phyloP scores from a whole-genome alignment of 2,329 filamentous ascomycete genomes.

The Blastomyces parvus region DNA sequence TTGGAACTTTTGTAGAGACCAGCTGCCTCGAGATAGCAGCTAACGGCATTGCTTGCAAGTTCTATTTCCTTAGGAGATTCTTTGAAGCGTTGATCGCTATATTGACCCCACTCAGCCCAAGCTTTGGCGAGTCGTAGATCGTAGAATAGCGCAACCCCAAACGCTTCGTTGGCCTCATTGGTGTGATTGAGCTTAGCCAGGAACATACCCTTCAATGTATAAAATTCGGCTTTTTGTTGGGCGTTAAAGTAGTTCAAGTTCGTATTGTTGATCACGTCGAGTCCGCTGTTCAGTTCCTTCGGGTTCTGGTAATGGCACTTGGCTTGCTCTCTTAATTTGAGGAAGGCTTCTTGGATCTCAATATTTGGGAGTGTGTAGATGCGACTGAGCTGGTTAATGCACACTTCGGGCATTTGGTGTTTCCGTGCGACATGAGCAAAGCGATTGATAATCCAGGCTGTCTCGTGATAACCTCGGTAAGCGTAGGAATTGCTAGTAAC shows the following conservation, averaged over 20 bases:
- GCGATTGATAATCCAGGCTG: constrained; percentile 98
- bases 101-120: constrained; percentile 98
- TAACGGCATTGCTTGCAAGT: constrained; percentile 81
- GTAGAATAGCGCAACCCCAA: constrained; percentile 89
- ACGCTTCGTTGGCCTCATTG: constrained; percentile 85
- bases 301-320: constrained; percentile 98
- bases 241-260: constrained; percentile 97
- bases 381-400: constrained; percentile 89
- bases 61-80: constrained; percentile 73
- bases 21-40: constrained; percentile 91
- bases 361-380: constrained; percentile 99
- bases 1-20: constrained; percentile 97
- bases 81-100: constrained; percentile 95
- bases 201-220: constrained; percentile 99
- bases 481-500: constrained; percentile 87
- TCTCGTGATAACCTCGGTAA: constrained; percentile 96
- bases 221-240: constrained; percentile 96
- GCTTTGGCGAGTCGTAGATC: constrained; percentile 93
- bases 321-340: constrained; percentile 96
- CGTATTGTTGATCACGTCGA: constrained; percentile 99
- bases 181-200: constrained; percentile 85
- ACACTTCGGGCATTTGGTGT: constrained; percentile 92
- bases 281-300: constrained; percentile 77
- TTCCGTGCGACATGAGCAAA: constrained; percentile 97
- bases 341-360: constrained; percentile 96